These are phyloP conservation scores for Oenanthe sinensis DNA, from an alignment of 129 eudicot genomes.

Conservation along the genomic window DNA sequence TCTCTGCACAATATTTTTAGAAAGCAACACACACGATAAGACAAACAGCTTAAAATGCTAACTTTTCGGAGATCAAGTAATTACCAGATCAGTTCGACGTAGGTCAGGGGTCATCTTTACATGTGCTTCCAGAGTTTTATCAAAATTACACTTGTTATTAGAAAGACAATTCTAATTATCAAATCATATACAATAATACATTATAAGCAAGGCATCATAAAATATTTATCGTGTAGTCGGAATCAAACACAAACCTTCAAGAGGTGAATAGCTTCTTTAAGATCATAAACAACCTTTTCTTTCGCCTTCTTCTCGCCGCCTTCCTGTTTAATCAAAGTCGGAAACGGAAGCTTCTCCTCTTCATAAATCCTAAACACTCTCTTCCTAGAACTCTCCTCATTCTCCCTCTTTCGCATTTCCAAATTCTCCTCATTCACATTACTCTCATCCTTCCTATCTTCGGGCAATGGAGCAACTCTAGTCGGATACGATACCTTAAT, in stretches of 20 bases:
- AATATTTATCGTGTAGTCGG: background rate
- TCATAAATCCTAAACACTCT: constrained; percentile 33
- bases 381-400: constrained; percentile 26
- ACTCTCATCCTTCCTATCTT: constrained; percentile 28
- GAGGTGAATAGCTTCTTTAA: constrained; percentile 74
- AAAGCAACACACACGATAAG: background rate
- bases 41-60: background rate
- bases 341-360: constrained; percentile 55
- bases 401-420: constrained; percentile 53
- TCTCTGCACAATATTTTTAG: too few species aligned
- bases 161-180: background rate
- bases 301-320: constrained; percentile 15
- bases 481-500: constrained; percentile 43
- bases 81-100: constrained; percentile 85
- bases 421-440: constrained; percentile 11
- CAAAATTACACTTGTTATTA: constrained; percentile 52
- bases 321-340: constrained; percentile 50
- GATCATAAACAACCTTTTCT: constrained; percentile 62
- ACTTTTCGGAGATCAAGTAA: background rate
- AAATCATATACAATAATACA: background rate
- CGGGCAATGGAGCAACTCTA: constrained; percentile 80
- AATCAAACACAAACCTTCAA: constrained; percentile 51
- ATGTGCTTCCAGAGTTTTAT: constrained; percentile 91
- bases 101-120: constrained; percentile 73
- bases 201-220: background rate